Percentiles rank a stretch among this genome's conserved stretches.
These are phyloP conservation scores for Fusarium sp. DNA, from an alignment of 2,329 filamentous ascomycete genomes.

Conservation along the genomic window DNA sequence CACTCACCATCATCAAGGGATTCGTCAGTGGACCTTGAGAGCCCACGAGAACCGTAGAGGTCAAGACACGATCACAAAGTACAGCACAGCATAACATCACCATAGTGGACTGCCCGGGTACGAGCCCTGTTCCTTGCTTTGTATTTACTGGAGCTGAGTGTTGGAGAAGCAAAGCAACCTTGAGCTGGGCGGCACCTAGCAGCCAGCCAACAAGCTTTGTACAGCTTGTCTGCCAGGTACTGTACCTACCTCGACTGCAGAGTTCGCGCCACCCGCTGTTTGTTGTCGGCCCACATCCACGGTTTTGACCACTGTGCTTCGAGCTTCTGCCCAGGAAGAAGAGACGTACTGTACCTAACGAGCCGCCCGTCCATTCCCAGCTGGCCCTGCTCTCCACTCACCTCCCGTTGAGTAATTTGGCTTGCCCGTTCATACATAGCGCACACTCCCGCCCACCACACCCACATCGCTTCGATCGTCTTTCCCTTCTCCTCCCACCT, in stretches of 20 bases:
- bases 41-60: conserved; percentile 24
- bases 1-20: conserved; percentile 24
- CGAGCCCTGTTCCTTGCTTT: conserved; percentile 16
- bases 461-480: conserved; percentile 42
- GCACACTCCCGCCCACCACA: conserved; percentile 46
- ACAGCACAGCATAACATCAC: conserved; percentile 23
- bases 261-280: conserved; percentile 51
- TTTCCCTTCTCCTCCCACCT: conserved; percentile 48
- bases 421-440: conserved; percentile 44
- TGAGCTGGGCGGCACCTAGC: conserved; percentile 16
- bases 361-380: conserved; percentile 29
- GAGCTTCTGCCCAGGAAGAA: conserved; percentile 22
- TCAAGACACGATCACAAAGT: conserved; percentile 33
- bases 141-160: conserved; percentile 11
- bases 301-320: conserved; percentile 37
- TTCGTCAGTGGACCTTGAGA: conserved; percentile 33
- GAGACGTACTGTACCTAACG: conserved; percentile 22
- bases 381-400: conserved; percentile 32
- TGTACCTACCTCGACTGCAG: conserved; percentile 40
- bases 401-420: conserved; percentile 28
- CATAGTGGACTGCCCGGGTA: conserved; percentile 12
- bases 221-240: conserved; percentile 38
- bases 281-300: conserved; percentile 44
- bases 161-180: conserved; percentile 33
- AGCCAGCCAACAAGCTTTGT: conserved; percentile 29